Percentiles rank a stretch among this genome's conserved stretches.
Evolutionary conservation across 2,329 filamentous ascomycete genomes (phyloP).

Genomic region (Fusarium mangiferae): DNA sequence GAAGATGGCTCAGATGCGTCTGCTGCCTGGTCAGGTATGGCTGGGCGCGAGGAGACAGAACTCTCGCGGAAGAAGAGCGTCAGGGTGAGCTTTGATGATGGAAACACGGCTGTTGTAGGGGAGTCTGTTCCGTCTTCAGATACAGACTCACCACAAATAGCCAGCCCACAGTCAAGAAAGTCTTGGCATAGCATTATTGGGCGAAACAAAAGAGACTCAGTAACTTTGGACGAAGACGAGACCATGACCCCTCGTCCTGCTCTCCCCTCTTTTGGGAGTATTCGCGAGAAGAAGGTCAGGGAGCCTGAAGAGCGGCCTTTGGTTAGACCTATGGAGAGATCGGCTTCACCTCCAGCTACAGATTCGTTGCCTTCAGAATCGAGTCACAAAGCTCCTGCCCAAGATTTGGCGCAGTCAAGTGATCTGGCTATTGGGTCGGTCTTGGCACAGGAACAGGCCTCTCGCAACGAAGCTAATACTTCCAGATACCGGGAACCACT

Average conservation of each 20-base stretch:
- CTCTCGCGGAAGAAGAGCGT: conserved; percentile 69
- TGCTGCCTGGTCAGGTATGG: conserved; percentile 40
- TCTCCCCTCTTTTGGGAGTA: conserved; percentile 79
- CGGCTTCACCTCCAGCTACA: conserved; percentile 40
- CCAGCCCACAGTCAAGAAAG: conserved; percentile 53
- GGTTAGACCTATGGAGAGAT: conserved; percentile 62
- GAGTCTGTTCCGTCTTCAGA: conserved; percentile 54
- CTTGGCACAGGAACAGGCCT: conserved; percentile 63
- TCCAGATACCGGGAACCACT: conserved; percentile 71
- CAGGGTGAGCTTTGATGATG: conserved; percentile 83
- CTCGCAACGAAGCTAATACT: conserved; percentile 65
- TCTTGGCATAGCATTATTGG: conserved; percentile 64
- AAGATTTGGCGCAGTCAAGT: conserved; percentile 62
- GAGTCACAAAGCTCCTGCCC: conserved; percentile 39
- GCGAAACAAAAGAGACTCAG: conserved; percentile 58
- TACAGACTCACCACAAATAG: conserved; percentile 52
- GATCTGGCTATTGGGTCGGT: conserved; percentile 69
- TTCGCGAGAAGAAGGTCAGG: conserved; percentile 69
- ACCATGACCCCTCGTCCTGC: conserved; percentile 80
- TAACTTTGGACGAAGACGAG: conserved; percentile 68
- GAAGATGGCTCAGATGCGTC: conserved; percentile 60
- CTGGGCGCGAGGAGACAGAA: conserved; percentile 50
- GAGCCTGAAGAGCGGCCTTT: conserved; percentile 66
- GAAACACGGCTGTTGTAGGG: conserved; percentile 64
- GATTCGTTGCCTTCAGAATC: conserved; percentile 31